Percentiles rank a stretch among this genome's conserved stretches.
These are phyloP conservation scores for Backusella sp. DNA, from an alignment of 192 early-diverging fungal species.

Conservation along the genomic window DNA sequence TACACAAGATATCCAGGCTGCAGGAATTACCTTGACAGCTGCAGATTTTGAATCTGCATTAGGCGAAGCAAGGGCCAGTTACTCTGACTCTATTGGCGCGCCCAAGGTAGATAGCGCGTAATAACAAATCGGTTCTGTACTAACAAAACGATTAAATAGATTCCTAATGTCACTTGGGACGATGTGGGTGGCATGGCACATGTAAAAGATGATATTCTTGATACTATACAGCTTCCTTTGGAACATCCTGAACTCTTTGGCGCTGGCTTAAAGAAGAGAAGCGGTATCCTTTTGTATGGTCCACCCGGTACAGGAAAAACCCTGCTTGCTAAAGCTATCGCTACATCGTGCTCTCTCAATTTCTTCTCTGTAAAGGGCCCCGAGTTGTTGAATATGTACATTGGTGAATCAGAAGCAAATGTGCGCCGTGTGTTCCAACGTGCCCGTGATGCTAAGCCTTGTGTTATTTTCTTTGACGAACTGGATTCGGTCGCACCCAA, in stretches of 20 bases:
- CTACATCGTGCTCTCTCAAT: slow-evolving; percentile 96
- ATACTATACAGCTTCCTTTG: slow-evolving; percentile 95
- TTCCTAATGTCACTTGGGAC: slow-evolving; percentile 97
- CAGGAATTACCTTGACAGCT: slow-evolving; percentile 74
- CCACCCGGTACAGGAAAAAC: slow-evolving; percentile 99
- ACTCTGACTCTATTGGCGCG: slow-evolving; percentile 92
- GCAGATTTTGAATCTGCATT: slow-evolving; percentile 83
- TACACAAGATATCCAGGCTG: slow-evolving; percentile 58
- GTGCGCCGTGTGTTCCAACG: slow-evolving; percentile 94
- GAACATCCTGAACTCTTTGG: slow-evolving; percentile 97
- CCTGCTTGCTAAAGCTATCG: slow-evolving; percentile 96
- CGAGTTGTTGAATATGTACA: slow-evolving; percentile 98
- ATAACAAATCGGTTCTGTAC: not conserved
- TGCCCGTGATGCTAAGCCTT: slow-evolving; percentile 95
- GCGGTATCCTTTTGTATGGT: slow-evolving; percentile 92
- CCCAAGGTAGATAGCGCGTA: slow-evolving; percentile 63
- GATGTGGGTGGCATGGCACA: slow-evolving; percentile 94
- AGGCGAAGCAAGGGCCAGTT: slow-evolving; percentile 71
- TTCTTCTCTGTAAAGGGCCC: slow-evolving; percentile 99
- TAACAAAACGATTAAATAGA: slow-evolving; percentile 39
- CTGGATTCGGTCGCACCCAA: slow-evolving; percentile 98
- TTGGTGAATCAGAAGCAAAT: slow-evolving; percentile 98
- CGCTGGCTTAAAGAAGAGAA: slow-evolving; percentile 90
- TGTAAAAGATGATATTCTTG: slow-evolving; percentile 91
- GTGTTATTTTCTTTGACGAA: slow-evolving; percentile 99